Conservation (phyloP, 2,329 filamentous ascomycete species). For the Arthrobotrys conoides region DNA sequence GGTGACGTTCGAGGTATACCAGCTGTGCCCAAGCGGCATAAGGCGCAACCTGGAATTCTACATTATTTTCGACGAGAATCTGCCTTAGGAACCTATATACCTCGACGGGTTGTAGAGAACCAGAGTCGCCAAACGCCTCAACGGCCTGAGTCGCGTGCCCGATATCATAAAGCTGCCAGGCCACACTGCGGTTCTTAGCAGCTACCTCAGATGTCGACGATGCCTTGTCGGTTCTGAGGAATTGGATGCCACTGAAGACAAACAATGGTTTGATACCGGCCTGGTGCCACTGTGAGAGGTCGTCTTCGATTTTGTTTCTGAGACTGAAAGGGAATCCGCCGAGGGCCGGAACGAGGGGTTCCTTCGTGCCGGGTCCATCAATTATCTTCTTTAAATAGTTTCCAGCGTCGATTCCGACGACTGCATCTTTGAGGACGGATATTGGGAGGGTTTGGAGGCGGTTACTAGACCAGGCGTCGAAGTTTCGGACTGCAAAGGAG, state of each 20-base stretch:
- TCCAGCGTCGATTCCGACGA: slow-evolving; percentile 88
- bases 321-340: slow-evolving; percentile 88
- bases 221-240: slow-evolving; percentile 80
- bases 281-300: slow-evolving; percentile 80
- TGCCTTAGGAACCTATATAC: slow-evolving; percentile 63
- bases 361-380: slow-evolving; percentile 78
- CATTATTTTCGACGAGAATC: slow-evolving; percentile 63
- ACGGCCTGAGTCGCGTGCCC: slow-evolving; percentile 86
- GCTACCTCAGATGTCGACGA: slow-evolving; percentile 74
- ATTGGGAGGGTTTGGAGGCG: slow-evolving; percentile 74
- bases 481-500: slow-evolving; percentile 68
- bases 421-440: slow-evolving; percentile 79
- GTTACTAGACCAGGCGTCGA: slow-evolving; percentile 73
- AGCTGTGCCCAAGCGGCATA: slow-evolving; percentile 64
- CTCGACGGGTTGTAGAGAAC: slow-evolving; percentile 70
- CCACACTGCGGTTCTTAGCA: slow-evolving; percentile 79
- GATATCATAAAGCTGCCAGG: slow-evolving; percentile 89
- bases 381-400: slow-evolving; percentile 88
- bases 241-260: slow-evolving; percentile 89
- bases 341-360: slow-evolving; percentile 89
- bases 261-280: slow-evolving; percentile 84
- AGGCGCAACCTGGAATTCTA: slow-evolving; percentile 64
- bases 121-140: slow-evolving; percentile 84
- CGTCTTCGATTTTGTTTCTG: slow-evolving; percentile 79
- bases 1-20: slow-evolving; percentile 63